Base-by-base conservation (phyloP, 306 rosid species). In the Begonia fuchsioides region DNA sequence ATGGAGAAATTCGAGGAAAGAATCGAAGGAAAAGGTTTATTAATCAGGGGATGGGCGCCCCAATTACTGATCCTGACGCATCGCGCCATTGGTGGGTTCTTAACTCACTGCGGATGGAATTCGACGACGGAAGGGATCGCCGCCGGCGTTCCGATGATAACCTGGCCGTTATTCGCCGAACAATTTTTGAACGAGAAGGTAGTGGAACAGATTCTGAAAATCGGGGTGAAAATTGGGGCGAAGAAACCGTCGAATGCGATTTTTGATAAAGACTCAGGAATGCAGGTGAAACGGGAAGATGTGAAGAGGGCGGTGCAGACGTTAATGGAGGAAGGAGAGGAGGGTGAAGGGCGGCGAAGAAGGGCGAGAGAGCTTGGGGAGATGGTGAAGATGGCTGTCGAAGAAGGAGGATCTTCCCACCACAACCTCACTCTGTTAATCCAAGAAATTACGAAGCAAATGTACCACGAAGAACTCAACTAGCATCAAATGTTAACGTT, bases 1-100 rank as follows among this genome's bases (percentile, higher is more conserved):
- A 81, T 67, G 16, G 60, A 63, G 17, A 54, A 62, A 0, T 76
- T 59, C 9, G 76, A 76, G 51, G 80, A 73, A 38, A 81, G 93
- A 52, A 60, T 39, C 1, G 62, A 44, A 8, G 82, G 53, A 32
- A 71, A 70, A 60, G 67, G 87, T 5, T 57, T 81, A 13, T 2
- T 85, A 54, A 70, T 81, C 14, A 4, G 66, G 12, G 95, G 85
- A 3, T 81, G 95, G 95, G 93, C 93, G 11, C 93, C 93, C 1
- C 95, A 78, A 15, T 44, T 76, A 1, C 19, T 71, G 6, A 76
- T 85, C 32, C 10, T 85, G 13, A 75, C 85, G 12, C 93, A 85
- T 43, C 50, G 55, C 0, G 18, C 78, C 9, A 20, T 68, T 11
- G 74, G 74, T 11, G 78, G 62, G 40, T 64, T 70, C 50, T 43